Evolutionary conservation across 176 grass and related monocot species (phyloP).

Genomic region (Carex parvula): DNA sequence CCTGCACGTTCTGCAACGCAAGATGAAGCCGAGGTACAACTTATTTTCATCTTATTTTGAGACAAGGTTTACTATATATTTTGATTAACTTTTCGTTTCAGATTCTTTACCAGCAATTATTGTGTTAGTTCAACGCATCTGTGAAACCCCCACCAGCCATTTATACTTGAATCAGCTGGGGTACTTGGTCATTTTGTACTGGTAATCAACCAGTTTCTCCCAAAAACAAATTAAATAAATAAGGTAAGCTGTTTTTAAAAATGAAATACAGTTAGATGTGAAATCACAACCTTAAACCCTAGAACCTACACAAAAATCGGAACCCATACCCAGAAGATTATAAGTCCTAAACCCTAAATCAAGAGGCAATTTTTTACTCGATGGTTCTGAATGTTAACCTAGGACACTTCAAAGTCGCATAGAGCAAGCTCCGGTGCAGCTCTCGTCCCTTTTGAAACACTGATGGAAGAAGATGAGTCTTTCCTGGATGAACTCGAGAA

Average conservation of each 20-base stretch:
- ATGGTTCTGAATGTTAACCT: too few species aligned
- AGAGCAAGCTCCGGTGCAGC: too few species aligned
- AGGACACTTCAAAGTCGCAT: too few species aligned
- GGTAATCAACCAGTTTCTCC: not conserved
- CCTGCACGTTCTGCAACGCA: conserved; percentile 45
- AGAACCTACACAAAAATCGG: not conserved
- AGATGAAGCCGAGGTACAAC: conserved; percentile 52
- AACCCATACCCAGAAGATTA: not conserved
- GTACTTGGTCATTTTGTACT: too few species aligned
- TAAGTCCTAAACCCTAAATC: not conserved
- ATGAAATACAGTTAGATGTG: not conserved
- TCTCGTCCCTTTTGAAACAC: too few species aligned
- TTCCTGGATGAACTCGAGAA: conserved; percentile 34
- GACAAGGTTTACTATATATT: not conserved
- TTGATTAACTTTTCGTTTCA: not conserved
- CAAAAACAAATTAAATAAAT: not conserved
- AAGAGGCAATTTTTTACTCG: not conserved
- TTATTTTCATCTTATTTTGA: conserved; percentile 23
- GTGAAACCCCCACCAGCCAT: too few species aligned
- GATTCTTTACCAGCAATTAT: too few species aligned
- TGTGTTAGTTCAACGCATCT: too few species aligned
- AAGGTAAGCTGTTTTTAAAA: not conserved
- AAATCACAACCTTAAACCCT: not conserved
- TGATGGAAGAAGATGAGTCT: not conserved
- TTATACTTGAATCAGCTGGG: too few species aligned